Base-by-base conservation (phyloP, 352 stramenopile genomes). In the Paralagenidium karlingii region DNA sequence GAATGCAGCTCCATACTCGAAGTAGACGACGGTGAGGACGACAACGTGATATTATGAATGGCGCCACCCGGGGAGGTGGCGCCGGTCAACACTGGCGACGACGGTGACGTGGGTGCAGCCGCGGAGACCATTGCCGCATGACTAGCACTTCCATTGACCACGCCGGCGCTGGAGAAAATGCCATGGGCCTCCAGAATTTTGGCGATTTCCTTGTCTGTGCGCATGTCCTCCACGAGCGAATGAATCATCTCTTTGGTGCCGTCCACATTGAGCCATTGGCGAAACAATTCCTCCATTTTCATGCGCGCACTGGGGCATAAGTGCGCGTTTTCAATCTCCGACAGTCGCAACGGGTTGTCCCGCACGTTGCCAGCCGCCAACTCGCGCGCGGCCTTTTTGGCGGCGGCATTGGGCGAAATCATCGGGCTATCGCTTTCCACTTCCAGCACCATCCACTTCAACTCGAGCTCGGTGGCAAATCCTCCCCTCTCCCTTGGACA, bases 231-330 rank as follows among this genome's bases (percentile, higher is more conserved):
- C 33, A 87, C 75, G 36, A 91, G 66, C 24, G 53, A 63, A 41
- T 84, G 71, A 47, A 91, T 91, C 67, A 88, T 79, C 41, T 86
- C 73, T 47, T 84, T 81, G 24, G 77, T 88, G 38, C 69, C 65
- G 32, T 91, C 77, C 16, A 85, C 63, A 38, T 81, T 87, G n/a
- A 91, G 69, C 74, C 75, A 91, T 49, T 86, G 71, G 21, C 74
- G 69, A 43, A 88, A 91, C 3, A 91, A 59, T 42, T 91, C 74
- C 49, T 91, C 77, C 77, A 91, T 87, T 57, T 91, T 91, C 59
- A 84, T 71, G 39, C 77, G 67, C 3, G 66, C 77, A 13, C 69
- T 83, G 3, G 71, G 71, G 37, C 70, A 91, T 51, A 84, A 29
- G 31, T 87, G 69, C 34, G 75, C 70, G 42, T 58, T 82, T 49